Conservation (phyloP, 2,329 filamentous ascomycete species). For the Stenocarpella maydis region DNA sequence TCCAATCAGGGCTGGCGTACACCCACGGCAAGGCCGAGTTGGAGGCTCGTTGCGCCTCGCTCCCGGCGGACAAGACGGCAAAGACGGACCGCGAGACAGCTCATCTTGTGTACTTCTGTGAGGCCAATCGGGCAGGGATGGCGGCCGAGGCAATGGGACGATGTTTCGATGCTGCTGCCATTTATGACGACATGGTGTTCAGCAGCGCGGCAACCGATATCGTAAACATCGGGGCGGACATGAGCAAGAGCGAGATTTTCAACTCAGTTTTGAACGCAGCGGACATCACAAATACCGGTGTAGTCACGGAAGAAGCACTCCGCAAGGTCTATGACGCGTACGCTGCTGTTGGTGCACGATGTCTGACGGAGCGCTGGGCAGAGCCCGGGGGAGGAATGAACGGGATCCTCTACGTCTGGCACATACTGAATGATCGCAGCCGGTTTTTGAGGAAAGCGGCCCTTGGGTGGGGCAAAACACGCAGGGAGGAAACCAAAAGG, state of each 20-base stretch:
- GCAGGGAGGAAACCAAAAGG: background rate
- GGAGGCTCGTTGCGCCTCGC: background rate
- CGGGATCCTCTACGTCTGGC: constrained; percentile 15
- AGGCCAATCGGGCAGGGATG: constrained; percentile 21
- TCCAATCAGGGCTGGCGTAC: constrained; percentile 1
- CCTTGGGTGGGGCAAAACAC: constrained; percentile 10
- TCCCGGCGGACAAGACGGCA: constrained; percentile 1
- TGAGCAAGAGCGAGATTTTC: constrained; percentile 3
- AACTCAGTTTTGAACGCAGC: constrained; percentile 19
- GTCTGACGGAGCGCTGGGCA: constrained; percentile 24
- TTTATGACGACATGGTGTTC: constrained; percentile 28
- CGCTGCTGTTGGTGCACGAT: constrained; percentile 1
- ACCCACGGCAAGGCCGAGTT: constrained; percentile 7
- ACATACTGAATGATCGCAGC: constrained; percentile 18
- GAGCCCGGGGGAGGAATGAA: constrained; percentile 8
- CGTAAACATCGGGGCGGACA: constrained; percentile 9
- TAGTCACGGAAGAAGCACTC: constrained; percentile 12
- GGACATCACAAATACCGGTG: constrained; percentile 14
- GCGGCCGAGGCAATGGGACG: constrained; percentile 21
- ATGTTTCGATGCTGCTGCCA: constrained; percentile 20
- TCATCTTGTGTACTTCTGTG: constrained; percentile 17
- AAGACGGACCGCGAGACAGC: constrained; percentile 10
- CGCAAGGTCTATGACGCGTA: constrained; percentile 19
- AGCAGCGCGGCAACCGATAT: constrained; percentile 19
- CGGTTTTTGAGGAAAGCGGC: constrained; percentile 9